Conservation (phyloP, 2,329 filamentous ascomycete genomes). For the Fusarium subtropicale region DNA sequence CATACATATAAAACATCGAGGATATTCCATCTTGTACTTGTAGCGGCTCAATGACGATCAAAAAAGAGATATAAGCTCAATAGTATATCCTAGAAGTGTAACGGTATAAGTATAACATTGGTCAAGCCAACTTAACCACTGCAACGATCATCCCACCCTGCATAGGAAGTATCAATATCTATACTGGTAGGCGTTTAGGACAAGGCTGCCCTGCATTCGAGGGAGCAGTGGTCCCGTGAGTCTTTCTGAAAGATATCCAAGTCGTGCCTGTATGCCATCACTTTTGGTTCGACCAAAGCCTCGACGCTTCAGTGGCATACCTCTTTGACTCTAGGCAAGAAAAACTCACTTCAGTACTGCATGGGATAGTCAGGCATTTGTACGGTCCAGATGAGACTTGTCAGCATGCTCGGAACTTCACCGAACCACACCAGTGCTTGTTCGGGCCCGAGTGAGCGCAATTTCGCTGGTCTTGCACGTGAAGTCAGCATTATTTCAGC, state of each 20-base stretch:
- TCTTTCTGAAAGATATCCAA: neutral
- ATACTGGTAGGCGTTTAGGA: neutral
- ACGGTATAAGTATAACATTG: no score
- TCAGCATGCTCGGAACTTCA: neutral
- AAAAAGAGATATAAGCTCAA: neutral
- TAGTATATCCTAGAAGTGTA: no score
- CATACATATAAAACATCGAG: no score
- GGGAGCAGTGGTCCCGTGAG: fast-evolving
- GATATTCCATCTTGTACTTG: no score
- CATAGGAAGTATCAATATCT: neutral
- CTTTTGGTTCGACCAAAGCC: fast-evolving
- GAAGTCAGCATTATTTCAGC: neutral
- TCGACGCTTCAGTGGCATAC: fast-evolving
- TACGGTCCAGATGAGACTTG: neutral
- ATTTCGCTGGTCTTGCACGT: fast-evolving
- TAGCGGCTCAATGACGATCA: no score
- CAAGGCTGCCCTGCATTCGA: neutral
- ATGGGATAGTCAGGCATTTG: no score
- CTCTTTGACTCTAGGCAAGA: neutral
- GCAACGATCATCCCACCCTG: no score
- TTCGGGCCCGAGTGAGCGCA: no score
- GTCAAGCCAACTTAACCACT: no score
- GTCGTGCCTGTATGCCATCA: fast-evolving
- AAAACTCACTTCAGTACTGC: neutral
- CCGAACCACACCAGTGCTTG: neutral